phyloP scores from a whole-genome alignment of 2,329 filamentous ascomycete genomes.

The Cryphonectria nitschkei region DNA sequence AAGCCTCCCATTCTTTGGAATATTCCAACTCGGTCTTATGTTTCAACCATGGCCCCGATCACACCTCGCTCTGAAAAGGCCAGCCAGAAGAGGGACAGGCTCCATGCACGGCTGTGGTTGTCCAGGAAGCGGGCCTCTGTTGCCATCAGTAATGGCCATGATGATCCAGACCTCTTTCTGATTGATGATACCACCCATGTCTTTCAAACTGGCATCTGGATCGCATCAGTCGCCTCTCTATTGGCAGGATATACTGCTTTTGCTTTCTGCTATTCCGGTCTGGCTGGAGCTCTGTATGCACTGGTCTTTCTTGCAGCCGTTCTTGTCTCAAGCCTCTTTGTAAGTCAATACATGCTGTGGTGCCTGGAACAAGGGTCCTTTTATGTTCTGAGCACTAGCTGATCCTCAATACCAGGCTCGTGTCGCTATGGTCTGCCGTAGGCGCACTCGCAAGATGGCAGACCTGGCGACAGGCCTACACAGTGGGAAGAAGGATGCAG shows the following conservation, averaged over 20 bases:
- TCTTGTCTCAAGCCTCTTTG: slow-evolving; percentile 3
- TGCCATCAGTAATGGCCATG: background rate
- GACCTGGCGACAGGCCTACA: slow-evolving; percentile 1
- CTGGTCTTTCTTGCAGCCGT: slow-evolving; percentile 6
- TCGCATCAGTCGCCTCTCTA: slow-evolving; percentile 6
- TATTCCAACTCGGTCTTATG: background rate
- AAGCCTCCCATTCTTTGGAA: background rate
- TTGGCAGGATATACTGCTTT: slow-evolving; percentile 1
- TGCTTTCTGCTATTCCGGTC: slow-evolving; percentile 9
- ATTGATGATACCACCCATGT: background rate
- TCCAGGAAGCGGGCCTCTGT: too few species aligned
- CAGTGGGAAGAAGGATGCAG: slow-evolving; percentile 2
- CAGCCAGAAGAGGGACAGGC: background rate
- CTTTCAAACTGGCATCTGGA: slow-evolving; percentile 1
- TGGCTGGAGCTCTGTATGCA: slow-evolving; percentile 7
- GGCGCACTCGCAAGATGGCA: slow-evolving; percentile 1
- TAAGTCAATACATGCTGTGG: background rate
- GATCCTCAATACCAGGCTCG: background rate
- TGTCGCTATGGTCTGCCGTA: background rate
- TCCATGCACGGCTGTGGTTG: background rate
- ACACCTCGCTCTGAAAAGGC: background rate
- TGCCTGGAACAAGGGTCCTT: background rate
- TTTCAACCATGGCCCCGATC: background rate
- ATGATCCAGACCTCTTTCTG: background rate
- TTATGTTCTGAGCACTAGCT: background rate